Evolutionary conservation across 345 rosid species (phyloP).

Genomic region (Combretum micranthum): DNA sequence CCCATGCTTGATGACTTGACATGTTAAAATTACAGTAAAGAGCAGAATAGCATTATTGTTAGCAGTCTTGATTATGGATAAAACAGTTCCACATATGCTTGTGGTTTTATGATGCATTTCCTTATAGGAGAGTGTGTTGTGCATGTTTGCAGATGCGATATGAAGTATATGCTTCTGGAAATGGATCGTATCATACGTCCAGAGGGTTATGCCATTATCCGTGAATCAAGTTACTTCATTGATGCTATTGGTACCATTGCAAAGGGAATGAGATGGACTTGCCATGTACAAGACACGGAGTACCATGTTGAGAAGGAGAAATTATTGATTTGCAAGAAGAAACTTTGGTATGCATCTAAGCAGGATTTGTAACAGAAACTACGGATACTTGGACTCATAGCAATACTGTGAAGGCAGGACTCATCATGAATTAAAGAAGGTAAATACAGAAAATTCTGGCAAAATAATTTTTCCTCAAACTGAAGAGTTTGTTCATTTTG

Average conservation of each 20-base stretch:
- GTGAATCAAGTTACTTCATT: constrained; percentile 69
- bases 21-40: too few species aligned
- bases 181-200: constrained; percentile 94
- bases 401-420: too few species aligned
- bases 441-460: too few species aligned
- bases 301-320: constrained; percentile 62
- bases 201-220: constrained; percentile 55
- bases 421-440: too few species aligned
- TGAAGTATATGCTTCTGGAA: constrained; percentile 78
- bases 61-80: too few species aligned
- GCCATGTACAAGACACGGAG: constrained; percentile 70
- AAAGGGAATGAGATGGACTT: constrained; percentile 81
- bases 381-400: not conserved
- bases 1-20: too few species aligned
- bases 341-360: constrained; percentile 70
- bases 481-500: constrained; percentile 5
- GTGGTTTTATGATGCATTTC: too few species aligned
- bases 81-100: too few species aligned
- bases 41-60: too few species aligned
- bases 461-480: not conserved
- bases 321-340: constrained; percentile 82
- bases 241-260: constrained; percentile 60
- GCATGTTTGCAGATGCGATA: constrained; percentile 64
- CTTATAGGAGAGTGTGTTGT: too few species aligned
- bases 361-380: constrained; percentile 26